Base-by-base conservation (phyloP, 2,329 filamentous ascomycete genomes). In the Talaromyces albobiverticillius region DNA sequence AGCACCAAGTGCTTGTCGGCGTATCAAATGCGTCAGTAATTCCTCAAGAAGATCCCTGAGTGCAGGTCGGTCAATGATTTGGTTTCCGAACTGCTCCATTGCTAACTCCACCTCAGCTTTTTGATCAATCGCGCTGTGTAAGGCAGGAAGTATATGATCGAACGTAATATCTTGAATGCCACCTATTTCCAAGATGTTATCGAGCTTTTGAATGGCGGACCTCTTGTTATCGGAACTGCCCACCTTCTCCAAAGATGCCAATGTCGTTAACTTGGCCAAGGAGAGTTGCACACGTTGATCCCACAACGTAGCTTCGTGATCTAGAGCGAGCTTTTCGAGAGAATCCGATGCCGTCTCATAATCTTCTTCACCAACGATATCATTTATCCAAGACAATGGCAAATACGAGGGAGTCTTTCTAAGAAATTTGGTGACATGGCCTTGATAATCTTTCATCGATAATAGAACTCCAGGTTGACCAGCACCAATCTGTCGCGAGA, bases 361-460 rank as follows among this genome's bases (percentile, higher is more conserved):
- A 62, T 96, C 85, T 55, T 85, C 80, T 66, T 94, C 89, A 22
- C 82, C 81, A 57, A 85, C 79, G 7, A 97, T 81, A 67, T 97
- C 92, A 67, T 99, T 95, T 74, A 99, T 95, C 94, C 94, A 99
- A 46, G 87, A 86, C 42, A 99, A 79, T 63, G 90, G 90, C 25
- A 87, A 86, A 58, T 90, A 84, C 58, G 85, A 80, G 0, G 85
- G 82, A 59, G 85, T 83, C 53, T 83, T 85, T 40, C 89, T 84
- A 46, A 99, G 78, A 64, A 91, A 99, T 49, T 80, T 79, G 0
- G 90, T 95, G 53, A 95, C 82, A 64, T 85, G 87, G 48, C 82
- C 74, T 60, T 85, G 84, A 63, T 92, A 88, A 53, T 84, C 86
- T 78, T 56, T 89, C 89, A 66, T 79, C 63, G 62, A 81, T 51